A percentile compares a stretch with the other conserved stretches of the same genome.
phyloP scores from a whole-genome alignment of 192 early-diverging fungal species.

The Podila minutissima region DNA sequence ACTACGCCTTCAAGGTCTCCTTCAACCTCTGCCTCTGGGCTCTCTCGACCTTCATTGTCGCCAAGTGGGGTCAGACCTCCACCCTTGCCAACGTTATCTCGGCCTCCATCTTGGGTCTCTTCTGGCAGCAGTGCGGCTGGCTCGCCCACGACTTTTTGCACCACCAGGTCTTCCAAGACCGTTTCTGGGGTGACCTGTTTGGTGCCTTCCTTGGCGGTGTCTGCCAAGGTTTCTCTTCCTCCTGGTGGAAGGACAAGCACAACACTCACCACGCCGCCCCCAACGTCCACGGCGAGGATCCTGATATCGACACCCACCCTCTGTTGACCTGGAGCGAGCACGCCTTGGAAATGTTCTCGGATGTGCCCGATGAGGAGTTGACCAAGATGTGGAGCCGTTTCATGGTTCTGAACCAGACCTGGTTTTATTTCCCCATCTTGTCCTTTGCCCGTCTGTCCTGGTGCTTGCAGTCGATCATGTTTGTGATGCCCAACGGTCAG shows the following conservation, averaged over 20 bases:
- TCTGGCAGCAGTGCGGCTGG: conserved; percentile 90
- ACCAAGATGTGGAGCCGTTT: conserved; percentile 67
- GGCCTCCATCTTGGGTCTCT: conserved; percentile 70
- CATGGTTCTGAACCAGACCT: conserved; percentile 68
- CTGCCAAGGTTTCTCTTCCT: conserved; percentile 80
- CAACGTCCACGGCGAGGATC: conserved; percentile 83
- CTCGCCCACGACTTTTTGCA: conserved; percentile 85
- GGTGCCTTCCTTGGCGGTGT: conserved; percentile 79
- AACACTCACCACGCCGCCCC: conserved; percentile 86
- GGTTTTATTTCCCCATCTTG: conserved; percentile 78
- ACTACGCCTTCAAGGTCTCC: conserved; percentile 71
- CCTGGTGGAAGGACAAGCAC: conserved; percentile 93
- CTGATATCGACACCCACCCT: conserved; percentile 87
- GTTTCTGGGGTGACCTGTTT: conserved; percentile 67
- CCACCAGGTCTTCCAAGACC: conserved; percentile 81
- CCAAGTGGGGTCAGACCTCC: conserved; percentile 60
- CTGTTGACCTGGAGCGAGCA: conserved; percentile 80
- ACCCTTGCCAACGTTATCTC: conserved; percentile 66
- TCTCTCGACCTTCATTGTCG: conserved; percentile 60
- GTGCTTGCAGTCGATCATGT: conserved; percentile 72
- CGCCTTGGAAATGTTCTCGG: conserved; percentile 58
- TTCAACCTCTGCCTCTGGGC: conserved; percentile 63
- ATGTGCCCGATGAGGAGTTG: conserved; percentile 58
- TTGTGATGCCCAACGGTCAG: conserved; percentile 57
- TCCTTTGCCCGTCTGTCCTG: conserved; percentile 81